A percentile compares a stretch with the other conserved stretches of the same genome.
Conservation (phyloP, 441 rosid genomes). For the Jatropha multifida region DNA sequence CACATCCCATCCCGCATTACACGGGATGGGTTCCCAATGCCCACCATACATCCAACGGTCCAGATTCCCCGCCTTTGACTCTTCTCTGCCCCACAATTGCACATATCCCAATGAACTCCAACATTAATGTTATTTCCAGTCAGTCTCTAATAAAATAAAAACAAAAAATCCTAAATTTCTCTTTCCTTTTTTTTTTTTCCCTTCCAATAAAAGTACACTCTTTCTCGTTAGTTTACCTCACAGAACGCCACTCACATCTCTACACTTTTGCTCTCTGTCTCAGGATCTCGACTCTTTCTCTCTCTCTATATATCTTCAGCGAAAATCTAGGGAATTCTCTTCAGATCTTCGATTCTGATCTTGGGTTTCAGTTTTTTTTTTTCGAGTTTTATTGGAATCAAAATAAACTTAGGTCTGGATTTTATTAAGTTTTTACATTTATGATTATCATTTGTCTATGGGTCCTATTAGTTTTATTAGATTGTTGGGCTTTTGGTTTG, state of each 20-base stretch:
- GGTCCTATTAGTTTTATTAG: not conserved
- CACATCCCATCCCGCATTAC: conserved; percentile 42
- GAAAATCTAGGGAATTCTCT: conserved; percentile 27
- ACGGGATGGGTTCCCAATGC: conserved; percentile 34
- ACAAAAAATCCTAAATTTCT: not conserved
- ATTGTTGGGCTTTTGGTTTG: not conserved
- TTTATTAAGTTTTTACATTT: not conserved
- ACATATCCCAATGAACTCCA: conserved; percentile 32
- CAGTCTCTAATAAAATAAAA: not conserved
- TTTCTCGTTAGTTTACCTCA: not conserved
- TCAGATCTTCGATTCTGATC: conserved; percentile 24
- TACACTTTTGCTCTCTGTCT: not conserved
- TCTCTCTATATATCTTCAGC: conserved; percentile 29
- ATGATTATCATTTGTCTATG: not conserved
- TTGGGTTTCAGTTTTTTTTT: conserved; percentile 1
- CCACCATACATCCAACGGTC: conserved; percentile 46
- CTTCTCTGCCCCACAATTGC: conserved; percentile 34
- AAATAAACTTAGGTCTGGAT: not conserved
- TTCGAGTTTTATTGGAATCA: not conserved
- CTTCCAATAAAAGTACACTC: conserved; percentile 4
- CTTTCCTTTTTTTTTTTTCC: not conserved
- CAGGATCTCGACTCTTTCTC: not conserved
- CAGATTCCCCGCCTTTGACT: conserved; percentile 47
- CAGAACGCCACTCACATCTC: conserved; percentile 10
- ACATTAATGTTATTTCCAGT: too few relatives aligned